A percentile compares a stretch with the other conserved stretches of the same genome.
Conservation (phyloP, 1,284 basidiomycete genomes). For the Apiotrichum veenhuisii region DNA sequence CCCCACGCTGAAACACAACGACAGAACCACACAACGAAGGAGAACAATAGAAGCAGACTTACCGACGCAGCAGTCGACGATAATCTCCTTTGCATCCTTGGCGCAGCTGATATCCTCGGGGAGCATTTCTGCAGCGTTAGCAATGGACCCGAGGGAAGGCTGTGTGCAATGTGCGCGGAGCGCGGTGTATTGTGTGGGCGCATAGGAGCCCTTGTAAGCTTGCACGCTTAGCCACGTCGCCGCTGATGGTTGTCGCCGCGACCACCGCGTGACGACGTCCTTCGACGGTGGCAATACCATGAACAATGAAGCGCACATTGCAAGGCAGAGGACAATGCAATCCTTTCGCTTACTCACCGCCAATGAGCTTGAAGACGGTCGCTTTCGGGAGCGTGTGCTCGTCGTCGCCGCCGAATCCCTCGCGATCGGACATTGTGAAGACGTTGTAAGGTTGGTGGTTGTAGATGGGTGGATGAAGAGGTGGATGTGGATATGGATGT, state of each 20-base stretch:
- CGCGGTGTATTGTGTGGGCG: too few species aligned
- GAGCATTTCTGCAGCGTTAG: slow-evolving; percentile 66
- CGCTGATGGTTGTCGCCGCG: too few species aligned
- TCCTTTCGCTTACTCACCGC: too few species aligned
- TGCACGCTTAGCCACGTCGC: too few species aligned
- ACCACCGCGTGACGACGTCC: too few species aligned
- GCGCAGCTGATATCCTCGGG: slow-evolving; percentile 85
- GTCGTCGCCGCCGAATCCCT: slow-evolving; percentile 61
- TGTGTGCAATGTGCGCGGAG: neutral
- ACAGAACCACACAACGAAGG: neutral
- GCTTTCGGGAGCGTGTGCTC: slow-evolving; percentile 95
- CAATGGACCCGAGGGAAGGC: neutral
- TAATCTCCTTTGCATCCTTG: slow-evolving; percentile 92
- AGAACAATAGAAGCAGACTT: slow-evolving; percentile 36
- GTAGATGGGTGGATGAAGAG: neutral
- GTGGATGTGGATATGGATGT: neutral
- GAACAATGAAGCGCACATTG: neutral
- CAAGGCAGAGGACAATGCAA: neutral
- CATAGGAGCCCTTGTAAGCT: too few species aligned
- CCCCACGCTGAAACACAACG: neutral
- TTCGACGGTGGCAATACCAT: neutral
- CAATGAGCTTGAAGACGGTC: slow-evolving; percentile 94
- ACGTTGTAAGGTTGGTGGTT: neutral
- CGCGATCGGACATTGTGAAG: slow-evolving; percentile 42
- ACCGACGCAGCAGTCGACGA: slow-evolving; percentile 99